Evolutionary conservation across 805 yeast genomes (phyloP), one percentile per base, ranked within the genome.

Genomic region (Candida suzukii): DNA sequence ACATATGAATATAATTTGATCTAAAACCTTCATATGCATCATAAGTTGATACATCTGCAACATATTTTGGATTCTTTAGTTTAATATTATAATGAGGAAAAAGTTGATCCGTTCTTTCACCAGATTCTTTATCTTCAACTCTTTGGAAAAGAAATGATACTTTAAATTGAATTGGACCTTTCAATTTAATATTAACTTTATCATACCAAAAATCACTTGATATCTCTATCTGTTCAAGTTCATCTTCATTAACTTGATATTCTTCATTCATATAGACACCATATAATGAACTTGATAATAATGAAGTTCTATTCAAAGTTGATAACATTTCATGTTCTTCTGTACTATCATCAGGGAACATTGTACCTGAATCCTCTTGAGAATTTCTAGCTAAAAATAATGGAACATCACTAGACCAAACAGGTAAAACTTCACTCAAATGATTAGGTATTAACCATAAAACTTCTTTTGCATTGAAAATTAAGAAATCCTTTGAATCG

Each of bases 11-110:
- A 53, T 72, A 86, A 41, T 85, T 79, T 33, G 95, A 81, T 53
- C 97, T 64, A 64, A 82, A 91, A 0, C 81, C 86, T 6, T 59
- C 60, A 56, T 80, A 90, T 0, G 96, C 86, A 61, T 90, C 98
- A 58, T 87, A 87, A 5, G 56, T 55, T 0, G 57, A 62, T n/a
- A 56, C 49, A 31, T 76, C 73, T 2, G 66, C 54, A 11, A 76
- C 62, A 42, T 51, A 66, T 2, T 57, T 49, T 0, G 90, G 88
- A 48, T 80, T 75, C 42, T 58, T 67, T 35, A 81, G 52, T 11
- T 70, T 56, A 14, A 81, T 62, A 14, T 76, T 71, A 52, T 74
- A 77, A 56, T 83, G 88, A 0, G 83, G 80, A 20, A 53, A 64
- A 37, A 74, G 70, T 1, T 70, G 57, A 7, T 63, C 58, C 0